Percentiles rank a stretch among this genome's conserved stretches.
These are phyloP conservation scores for Albizia julibrissin DNA, from an alignment of 306 rosid species.

Conservation along the genomic window DNA sequence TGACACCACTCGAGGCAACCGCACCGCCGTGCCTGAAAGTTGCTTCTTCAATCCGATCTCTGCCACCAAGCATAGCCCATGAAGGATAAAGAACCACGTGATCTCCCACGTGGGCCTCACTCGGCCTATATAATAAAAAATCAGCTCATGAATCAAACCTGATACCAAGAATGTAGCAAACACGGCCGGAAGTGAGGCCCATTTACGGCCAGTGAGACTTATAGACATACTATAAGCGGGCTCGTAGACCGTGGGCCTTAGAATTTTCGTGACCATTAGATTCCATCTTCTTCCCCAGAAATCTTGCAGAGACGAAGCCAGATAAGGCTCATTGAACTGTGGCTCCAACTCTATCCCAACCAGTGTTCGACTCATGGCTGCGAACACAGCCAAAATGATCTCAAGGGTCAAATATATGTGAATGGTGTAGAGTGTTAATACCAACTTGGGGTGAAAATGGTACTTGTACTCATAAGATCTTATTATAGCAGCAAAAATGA, in stretches of 20 bases:
- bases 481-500: constrained; percentile 6
- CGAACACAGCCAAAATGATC: constrained; percentile 26
- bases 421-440: constrained; percentile 12
- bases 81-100: constrained; percentile 52
- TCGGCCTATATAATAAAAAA: constrained; percentile 44
- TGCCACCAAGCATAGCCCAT: constrained; percentile 37
- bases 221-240: constrained; percentile 17
- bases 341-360: constrained; percentile 47
- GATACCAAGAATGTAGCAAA: constrained; percentile 45
- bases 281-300: constrained; percentile 69
- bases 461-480: not conserved
- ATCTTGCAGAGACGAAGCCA: constrained; percentile 52
- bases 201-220: not conserved
- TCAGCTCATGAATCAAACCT: constrained; percentile 58
- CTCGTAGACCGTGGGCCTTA: constrained; percentile 42
- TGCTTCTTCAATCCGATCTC: not conserved
- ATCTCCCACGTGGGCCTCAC: constrained; percentile 55
- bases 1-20: constrained; percentile 33
- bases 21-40: constrained; percentile 20
- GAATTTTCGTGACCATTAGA: constrained; percentile 38
- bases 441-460: constrained; percentile 32
- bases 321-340: constrained; percentile 51
- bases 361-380: constrained; percentile 28
- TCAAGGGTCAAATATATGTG: constrained; percentile 46
- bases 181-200: constrained; percentile 35